Conservation (phyloP, 768 basidiomycete species). For the Lactifluus echinatus region DNA sequence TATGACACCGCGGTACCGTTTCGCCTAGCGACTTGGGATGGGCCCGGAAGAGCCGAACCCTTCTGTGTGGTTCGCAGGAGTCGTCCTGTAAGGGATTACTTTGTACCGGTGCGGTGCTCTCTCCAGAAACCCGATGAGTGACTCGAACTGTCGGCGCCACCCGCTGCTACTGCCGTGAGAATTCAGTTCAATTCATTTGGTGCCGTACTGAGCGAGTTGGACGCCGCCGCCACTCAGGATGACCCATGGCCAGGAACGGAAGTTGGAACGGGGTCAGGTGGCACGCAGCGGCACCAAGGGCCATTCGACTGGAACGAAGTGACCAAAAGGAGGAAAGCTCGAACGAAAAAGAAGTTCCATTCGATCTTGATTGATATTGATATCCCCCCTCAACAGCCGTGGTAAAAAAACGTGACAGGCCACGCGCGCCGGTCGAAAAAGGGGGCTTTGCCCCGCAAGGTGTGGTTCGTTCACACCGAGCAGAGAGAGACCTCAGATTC, state of each 20-base stretch:
- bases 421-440: neutral
- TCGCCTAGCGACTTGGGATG: no score
- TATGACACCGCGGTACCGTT: neutral
- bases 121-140: neutral
- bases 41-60: no score
- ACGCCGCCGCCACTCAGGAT: neutral
- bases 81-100: neutral
- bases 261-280: neutral
- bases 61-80: no score
- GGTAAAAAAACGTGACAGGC: conserved; percentile 2
- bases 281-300: neutral
- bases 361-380: neutral
- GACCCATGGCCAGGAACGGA: no score
- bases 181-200: no score
- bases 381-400: neutral
- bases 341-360: conserved; percentile 7
- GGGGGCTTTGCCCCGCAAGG: neutral
- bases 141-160: neutral
- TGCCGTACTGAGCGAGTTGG: neutral
- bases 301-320: neutral
- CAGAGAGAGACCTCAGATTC: neutral
- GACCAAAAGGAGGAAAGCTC: conserved; percentile 11
- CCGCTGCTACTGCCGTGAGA: no score
- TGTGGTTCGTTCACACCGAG: conserved; percentile 4
- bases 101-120: no score